phyloP scores from a whole-genome alignment of 306 rosid genomes.

The Canavalia gladiata region DNA sequence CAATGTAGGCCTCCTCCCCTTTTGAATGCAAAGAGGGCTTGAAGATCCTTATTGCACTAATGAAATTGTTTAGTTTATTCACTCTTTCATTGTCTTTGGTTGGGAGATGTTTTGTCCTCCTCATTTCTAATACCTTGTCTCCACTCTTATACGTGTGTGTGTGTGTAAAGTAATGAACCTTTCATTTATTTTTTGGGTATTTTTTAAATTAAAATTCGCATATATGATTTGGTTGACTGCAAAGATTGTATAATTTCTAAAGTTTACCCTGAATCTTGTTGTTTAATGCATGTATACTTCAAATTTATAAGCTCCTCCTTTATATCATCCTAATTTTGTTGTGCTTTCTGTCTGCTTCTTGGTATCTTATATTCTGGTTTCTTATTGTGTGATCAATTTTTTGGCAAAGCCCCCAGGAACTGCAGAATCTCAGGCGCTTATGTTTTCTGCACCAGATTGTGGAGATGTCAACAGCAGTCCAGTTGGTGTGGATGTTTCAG shows the following conservation, averaged over 20 bases:
- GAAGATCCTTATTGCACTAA: slow-evolving; percentile 30
- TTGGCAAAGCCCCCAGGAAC: slow-evolving; percentile 97
- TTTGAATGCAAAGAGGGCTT: slow-evolving; percentile 18
- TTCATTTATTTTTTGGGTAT: slow-evolving; percentile 28
- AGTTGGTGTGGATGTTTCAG: slow-evolving; percentile 80
- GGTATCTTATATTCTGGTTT: slow-evolving; percentile 6
- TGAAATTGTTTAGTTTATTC: slow-evolving; percentile 34
- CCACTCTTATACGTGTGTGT: background rate
- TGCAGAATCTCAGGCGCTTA: slow-evolving; percentile 87
- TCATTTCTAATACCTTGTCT: slow-evolving; percentile 23
- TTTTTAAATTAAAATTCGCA: slow-evolving; percentile 31
- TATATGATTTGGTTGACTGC: slow-evolving; percentile 24
- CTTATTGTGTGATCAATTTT: slow-evolving; percentile 57
- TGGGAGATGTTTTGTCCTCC: slow-evolving; percentile 25
- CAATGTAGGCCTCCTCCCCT: slow-evolving; percentile 22
- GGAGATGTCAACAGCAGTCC: slow-evolving; percentile 86
- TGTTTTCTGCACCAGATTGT: slow-evolving; percentile 77
- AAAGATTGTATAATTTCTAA: slow-evolving; percentile 33
- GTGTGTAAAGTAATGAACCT: background rate
- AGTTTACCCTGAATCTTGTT: slow-evolving; percentile 25
- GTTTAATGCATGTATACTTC: slow-evolving; percentile 28
- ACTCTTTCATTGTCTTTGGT: slow-evolving; percentile 28
- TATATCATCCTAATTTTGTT: slow-evolving; percentile 31
- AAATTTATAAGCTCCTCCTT: slow-evolving; percentile 29
- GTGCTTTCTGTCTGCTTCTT: slow-evolving; percentile 28